phyloP scores from a whole-genome alignment of 345 rosid genomes.

The Gossypium australe region DNA sequence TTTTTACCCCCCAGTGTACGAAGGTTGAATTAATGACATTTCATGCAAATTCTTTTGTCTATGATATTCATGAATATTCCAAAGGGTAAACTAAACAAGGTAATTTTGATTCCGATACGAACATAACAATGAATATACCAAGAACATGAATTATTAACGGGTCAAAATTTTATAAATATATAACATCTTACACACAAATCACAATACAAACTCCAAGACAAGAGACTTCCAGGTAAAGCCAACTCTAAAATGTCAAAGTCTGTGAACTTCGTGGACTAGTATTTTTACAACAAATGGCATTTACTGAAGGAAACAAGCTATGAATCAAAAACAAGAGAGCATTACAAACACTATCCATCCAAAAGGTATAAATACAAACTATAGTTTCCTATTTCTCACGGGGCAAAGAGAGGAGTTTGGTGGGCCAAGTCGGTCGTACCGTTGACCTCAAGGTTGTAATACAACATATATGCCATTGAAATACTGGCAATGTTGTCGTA shows the following conservation, averaged over 20 bases:
- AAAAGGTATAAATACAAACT: background rate
- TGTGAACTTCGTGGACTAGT: background rate
- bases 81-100: background rate
- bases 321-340: background rate
- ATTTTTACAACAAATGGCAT: conserved; percentile 1
- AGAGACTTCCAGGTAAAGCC: background rate
- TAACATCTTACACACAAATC: background rate
- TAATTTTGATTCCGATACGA: too few species aligned
- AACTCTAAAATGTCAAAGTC: background rate
- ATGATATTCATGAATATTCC: background rate
- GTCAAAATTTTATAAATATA: background rate
- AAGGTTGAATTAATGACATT: background rate
- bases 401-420: background rate
- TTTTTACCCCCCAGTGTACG: too few species aligned
- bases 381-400: background rate
- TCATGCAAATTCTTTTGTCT: background rate
- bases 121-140: too few species aligned
- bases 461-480: background rate
- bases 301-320: background rate
- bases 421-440: background rate
- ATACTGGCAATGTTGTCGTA: background rate
- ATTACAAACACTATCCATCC: conserved; percentile 13
- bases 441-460: background rate
- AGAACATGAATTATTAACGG: too few species aligned
- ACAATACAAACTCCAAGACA: background rate